Conservation (phyloP, 148 eudicot genomes). For the Heliamphora exappendiculata region DNA sequence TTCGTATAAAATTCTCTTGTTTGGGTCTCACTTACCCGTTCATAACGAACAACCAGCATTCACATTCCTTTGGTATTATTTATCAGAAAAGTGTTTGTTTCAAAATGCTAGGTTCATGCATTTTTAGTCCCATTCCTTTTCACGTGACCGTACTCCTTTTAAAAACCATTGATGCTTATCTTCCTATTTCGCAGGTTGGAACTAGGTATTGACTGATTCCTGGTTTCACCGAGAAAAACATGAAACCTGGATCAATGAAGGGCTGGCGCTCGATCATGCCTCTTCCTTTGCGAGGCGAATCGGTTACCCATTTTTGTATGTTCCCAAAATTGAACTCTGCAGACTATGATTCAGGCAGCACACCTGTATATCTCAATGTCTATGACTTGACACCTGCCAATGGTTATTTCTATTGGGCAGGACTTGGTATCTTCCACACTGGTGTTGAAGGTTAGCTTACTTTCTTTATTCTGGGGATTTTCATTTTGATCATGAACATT, state of each 20-base stretch:
- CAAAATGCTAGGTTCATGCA: background rate
- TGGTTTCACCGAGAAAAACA: conserved; percentile 32
- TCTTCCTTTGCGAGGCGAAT: conserved; percentile 31
- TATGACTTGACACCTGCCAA: conserved; percentile 77
- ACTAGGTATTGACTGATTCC: conserved; percentile 30
- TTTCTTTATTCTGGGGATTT: background rate
- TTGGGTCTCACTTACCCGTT: too few relatives aligned
- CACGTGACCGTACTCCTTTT: background rate
- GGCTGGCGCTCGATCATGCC: conserved; percentile 37
- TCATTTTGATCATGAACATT: background rate
- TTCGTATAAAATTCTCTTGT: too few relatives aligned
- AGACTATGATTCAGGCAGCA: conserved; percentile 36
- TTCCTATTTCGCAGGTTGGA: conserved; percentile 34
- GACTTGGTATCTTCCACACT: conserved; percentile 79
- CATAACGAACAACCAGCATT: background rate
- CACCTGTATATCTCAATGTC: conserved; percentile 77
- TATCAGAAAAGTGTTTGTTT: background rate
- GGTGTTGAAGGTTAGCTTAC: conserved; percentile 65
- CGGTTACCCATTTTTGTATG: conserved; percentile 38
- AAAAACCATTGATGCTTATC: background rate
- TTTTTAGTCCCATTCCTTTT: conserved; percentile 2
- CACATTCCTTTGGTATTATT: background rate
- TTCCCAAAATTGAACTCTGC: conserved; percentile 50
- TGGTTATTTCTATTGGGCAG: conserved; percentile 89
- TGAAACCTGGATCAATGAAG: conserved; percentile 39